A percentile compares a stretch with the other conserved stretches of the same genome.
Evolutionary conservation across 441 rosid genomes (phyloP).

Genomic region (Corymbia citriodora): DNA sequence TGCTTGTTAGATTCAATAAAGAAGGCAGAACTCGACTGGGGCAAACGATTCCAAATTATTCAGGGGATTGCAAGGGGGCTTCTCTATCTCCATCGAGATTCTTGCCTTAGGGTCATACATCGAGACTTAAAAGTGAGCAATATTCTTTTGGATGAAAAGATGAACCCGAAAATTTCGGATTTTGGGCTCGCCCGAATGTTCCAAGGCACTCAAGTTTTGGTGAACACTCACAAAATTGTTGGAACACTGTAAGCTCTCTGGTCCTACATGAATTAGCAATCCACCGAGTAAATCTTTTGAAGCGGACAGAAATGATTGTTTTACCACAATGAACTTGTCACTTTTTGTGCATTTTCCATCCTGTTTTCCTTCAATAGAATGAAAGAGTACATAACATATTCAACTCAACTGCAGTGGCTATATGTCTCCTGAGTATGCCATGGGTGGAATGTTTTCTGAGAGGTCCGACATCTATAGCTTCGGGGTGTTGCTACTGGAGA

Average conservation of each 20-base stretch:
- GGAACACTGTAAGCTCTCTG: constrained; percentile 1
- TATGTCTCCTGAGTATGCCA: not conserved
- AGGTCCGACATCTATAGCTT: not conserved
- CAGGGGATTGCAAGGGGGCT: constrained; percentile 4
- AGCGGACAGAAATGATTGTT: not conserved
- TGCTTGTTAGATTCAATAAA: not conserved
- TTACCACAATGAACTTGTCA: not conserved
- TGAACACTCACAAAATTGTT: not conserved
- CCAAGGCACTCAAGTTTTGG: not conserved
- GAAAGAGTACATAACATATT: not conserved
- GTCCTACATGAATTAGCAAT: not conserved
- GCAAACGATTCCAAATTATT: not conserved
- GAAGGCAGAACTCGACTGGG: not conserved
- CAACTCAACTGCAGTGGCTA: not conserved
- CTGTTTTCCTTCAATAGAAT: not conserved
- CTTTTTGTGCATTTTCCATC: not conserved
- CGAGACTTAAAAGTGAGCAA: constrained; percentile 5
- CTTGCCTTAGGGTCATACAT: not conserved
- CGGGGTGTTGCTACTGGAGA: not conserved
- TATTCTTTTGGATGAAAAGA: not conserved
- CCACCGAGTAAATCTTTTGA: not conserved
- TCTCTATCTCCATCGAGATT: constrained; percentile 5
- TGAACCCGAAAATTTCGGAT: constrained; percentile 8
- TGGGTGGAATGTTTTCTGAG: not conserved
- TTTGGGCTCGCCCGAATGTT: constrained; percentile 8